phyloP scores from a whole-genome alignment of 257 asterid species.

The Lavandula angustifolia region DNA sequence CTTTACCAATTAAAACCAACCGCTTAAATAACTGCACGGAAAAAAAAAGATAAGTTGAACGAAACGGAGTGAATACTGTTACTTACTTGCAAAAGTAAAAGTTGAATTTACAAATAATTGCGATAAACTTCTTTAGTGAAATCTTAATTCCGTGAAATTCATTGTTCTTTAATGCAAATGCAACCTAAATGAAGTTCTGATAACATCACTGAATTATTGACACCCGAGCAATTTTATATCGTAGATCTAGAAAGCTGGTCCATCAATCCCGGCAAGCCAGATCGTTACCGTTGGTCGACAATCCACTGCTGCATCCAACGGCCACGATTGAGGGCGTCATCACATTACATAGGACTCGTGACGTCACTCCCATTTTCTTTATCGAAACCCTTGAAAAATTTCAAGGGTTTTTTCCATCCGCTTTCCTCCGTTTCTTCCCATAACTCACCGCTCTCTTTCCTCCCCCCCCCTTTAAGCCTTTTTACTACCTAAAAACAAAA shows the following conservation, averaged over 20 bases:
- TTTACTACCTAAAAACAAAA: too few relatives aligned
- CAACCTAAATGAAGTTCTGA: neutral
- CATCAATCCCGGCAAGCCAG: slow-evolving; percentile 1
- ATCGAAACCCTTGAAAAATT: slow-evolving; percentile 23
- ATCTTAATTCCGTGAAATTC: neutral
- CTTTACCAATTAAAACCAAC: too few relatives aligned
- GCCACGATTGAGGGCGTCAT: slow-evolving; percentile 2
- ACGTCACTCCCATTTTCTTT: slow-evolving; percentile 13
- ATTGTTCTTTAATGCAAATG: too few relatives aligned
- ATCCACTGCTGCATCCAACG: slow-evolving; percentile 19
- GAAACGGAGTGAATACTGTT: too few relatives aligned
- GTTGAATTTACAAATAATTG: too few relatives aligned
- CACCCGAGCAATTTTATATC: neutral
- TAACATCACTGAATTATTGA: neutral
- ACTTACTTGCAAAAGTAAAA: too few relatives aligned
- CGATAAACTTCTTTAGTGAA: too few relatives aligned
- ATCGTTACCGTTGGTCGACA: slow-evolving; percentile 6
- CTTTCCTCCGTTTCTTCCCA: slow-evolving; percentile 40
- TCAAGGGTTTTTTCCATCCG: slow-evolving; percentile 18
- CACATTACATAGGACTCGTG: neutral
- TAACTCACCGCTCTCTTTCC: slow-evolving; percentile 41
- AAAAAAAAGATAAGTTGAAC: too few relatives aligned
- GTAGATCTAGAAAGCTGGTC: slow-evolving; percentile 26
- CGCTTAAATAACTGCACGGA: too few relatives aligned
- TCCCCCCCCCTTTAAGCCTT: slow-evolving; percentile 1